Percentiles rank a stretch among this genome's conserved stretches.
Conservation (phyloP, 257 asterid species). For the Agastache rugosa region DNA sequence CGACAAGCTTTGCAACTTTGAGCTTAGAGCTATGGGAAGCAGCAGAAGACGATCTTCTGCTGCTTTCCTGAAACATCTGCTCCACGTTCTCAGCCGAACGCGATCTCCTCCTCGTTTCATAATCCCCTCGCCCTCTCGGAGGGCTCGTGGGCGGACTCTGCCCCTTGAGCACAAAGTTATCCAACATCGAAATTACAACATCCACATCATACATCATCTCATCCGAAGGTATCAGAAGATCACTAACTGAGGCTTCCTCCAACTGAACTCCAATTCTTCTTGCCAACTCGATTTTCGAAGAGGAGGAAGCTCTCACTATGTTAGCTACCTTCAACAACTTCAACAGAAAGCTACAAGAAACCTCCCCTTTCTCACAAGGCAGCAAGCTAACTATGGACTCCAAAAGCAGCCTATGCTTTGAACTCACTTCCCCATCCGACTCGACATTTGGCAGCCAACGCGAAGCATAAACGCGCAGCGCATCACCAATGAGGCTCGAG, state of each 20-base stretch:
- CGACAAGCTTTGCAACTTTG: conserved; percentile 84
- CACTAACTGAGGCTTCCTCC: conserved; percentile 76
- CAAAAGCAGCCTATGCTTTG: conserved; percentile 66
- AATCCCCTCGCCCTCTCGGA: conserved; percentile 47
- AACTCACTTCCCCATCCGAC: conserved; percentile 41
- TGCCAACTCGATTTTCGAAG: conserved; percentile 72
- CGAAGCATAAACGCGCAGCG: conserved; percentile 71
- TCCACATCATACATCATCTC: conserved; percentile 65
- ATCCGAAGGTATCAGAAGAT: conserved; percentile 69
- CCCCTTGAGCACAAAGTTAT: conserved; percentile 74
- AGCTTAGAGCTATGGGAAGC: conserved; percentile 79
- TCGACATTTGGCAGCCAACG: conserved; percentile 67
- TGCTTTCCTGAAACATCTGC: conserved; percentile 67
- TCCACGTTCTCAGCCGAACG: conserved; percentile 75
- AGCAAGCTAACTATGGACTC: conserved; percentile 84
- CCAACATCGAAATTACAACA: conserved; percentile 60
- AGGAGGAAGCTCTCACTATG: conserved; percentile 69
- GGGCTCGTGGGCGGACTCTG: conserved; percentile 88
- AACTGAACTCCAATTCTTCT: conserved; percentile 66
- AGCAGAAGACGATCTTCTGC: conserved; percentile 83
- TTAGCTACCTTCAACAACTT: conserved; percentile 77
- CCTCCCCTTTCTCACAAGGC: conserved; percentile 73
- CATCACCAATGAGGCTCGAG: conserved; percentile 69
- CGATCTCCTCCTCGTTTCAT: conserved; percentile 71
- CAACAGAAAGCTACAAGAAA: conserved; percentile 79